These are phyloP conservation scores for Tetradesmus lagerheimii DNA, from an alignment of 139 green algal species.

Conservation along the genomic window DNA sequence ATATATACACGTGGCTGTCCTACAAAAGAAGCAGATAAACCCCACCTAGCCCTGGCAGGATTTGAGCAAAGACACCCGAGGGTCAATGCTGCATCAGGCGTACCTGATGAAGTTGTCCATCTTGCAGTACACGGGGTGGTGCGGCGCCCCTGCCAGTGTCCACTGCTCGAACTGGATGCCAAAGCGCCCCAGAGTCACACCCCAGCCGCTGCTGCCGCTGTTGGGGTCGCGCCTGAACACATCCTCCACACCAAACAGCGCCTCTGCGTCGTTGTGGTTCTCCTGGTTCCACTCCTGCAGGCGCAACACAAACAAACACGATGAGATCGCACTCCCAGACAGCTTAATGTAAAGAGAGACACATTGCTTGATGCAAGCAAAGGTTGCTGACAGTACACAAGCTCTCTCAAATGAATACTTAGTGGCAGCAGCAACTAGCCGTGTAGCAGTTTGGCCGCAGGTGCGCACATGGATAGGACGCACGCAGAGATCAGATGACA, in stretches of 20 bases:
- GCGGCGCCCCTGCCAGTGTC: slow-evolving; percentile 33
- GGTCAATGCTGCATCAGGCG: neutral
- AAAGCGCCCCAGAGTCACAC: slow-evolving; percentile 10
- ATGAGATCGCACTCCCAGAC: too few species aligned
- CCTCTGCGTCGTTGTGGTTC: slow-evolving; percentile 44
- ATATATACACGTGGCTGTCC: too few species aligned
- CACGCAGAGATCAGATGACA: too few species aligned
- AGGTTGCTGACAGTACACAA: neutral
- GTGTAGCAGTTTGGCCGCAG: too few species aligned
- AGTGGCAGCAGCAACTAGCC: too few species aligned
- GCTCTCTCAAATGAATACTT: too few species aligned
- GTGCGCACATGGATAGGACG: too few species aligned
- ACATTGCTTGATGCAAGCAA: too few species aligned
- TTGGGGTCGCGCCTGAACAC: slow-evolving; percentile 36
- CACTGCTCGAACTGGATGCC: slow-evolving; percentile 52
- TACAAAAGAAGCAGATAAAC: too few species aligned
- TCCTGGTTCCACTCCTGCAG: slow-evolving; percentile 50
- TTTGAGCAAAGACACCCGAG: too few species aligned
- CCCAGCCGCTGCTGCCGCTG: slow-evolving; percentile 27
- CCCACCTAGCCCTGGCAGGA: too few species aligned
- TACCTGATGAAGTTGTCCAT: slow-evolving; percentile 41
- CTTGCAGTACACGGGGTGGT: slow-evolving; percentile 46
- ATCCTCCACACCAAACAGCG: slow-evolving; percentile 46
- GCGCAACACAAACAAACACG: neutral
- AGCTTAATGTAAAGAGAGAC: too few species aligned